Evolutionary conservation across 2,329 filamentous ascomycete species (phyloP), one percentile per base, ranked within the genome.

Genomic region (Orbilia javanica): DNA sequence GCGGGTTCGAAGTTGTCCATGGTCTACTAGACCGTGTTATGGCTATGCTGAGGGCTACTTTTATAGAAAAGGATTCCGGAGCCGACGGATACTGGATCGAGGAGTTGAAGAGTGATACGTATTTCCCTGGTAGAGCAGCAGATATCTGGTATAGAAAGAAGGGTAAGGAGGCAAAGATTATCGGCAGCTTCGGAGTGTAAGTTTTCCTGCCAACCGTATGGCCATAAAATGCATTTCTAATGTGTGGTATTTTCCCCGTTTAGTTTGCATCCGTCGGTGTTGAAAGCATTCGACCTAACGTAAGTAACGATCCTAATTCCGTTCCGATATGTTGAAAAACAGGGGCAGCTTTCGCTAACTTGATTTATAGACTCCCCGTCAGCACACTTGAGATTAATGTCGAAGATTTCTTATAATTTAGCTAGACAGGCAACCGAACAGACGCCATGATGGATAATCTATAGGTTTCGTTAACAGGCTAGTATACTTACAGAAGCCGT

Each of bases 341-440:
- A 6, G 42, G 25, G 70, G 5, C 18, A n/a, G 1, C 4, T 3
- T 39, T n/a, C 34, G 25, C 7, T 64, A 31, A 52, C 39, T 22
- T 18, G 55, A 22, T 22, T 70, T 81, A 79, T 70, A 92, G 90
- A 87, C 95, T 94, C 87, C 95, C 96, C 48, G 94, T 97, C 82
- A 97, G 94, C 86, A 94, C 93, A 50, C 86, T 99, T 81, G 96
- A 99, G 87, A 89, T 99, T 84, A 97, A 98, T 85, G 89, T 98
- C 34, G 95, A 98, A 85, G 89, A 81, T 96, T 99, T 88, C 87
- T 97, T 78, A 78, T 78, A 71, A 65, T 57, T 31, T 39, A 53
- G 52, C 34, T 27, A 46, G 31, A 50, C 20, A n/a, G 34, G 34
- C 3, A 50, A n/a, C 18, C 13, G 25, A 27, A 50, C 18, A 1